Percentiles rank a stretch among this genome's conserved stretches.
These are phyloP conservation scores for Ceratocystis cacaofunesta DNA, from an alignment of 2,329 filamentous ascomycete genomes.

Conservation along the genomic window DNA sequence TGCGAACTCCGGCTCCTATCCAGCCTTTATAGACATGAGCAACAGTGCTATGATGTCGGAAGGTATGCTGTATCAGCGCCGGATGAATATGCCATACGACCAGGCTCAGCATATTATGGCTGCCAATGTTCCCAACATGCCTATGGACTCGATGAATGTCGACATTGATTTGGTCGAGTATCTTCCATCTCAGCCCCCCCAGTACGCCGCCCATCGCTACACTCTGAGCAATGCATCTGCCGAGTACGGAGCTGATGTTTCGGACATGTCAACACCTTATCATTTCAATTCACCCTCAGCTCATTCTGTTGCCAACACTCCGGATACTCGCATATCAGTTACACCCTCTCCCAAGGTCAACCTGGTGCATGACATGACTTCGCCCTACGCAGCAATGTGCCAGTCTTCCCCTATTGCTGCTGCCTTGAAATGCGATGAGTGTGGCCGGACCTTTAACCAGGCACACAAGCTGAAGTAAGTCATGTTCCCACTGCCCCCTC, in stretches of 20 bases:
- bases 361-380: slow-evolving; percentile 26
- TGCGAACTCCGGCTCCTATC: not conserved
- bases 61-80: slow-evolving; percentile 11
- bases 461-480: slow-evolving; percentile 44
- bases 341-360: slow-evolving; percentile 30
- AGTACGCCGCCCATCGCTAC: slow-evolving; percentile 6
- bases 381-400: slow-evolving; percentile 21
- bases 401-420: slow-evolving; percentile 15
- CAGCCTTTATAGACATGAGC: slow-evolving; percentile 10
- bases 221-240: slow-evolving; percentile 17
- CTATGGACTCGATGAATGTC: not conserved
- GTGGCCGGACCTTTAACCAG: slow-evolving; percentile 37
- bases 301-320: slow-evolving; percentile 31
- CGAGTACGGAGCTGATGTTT: slow-evolving; percentile 22
- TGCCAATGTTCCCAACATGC: slow-evolving; percentile 4
- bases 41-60: slow-evolving; percentile 8
- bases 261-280: slow-evolving; percentile 31
- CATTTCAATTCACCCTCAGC: slow-evolving; percentile 22
- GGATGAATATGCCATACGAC: slow-evolving; percentile 4
- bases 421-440: slow-evolving; percentile 29
- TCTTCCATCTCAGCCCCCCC: slow-evolving; percentile 1
- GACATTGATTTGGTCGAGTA: slow-evolving; percentile 17
- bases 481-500: not conserved
- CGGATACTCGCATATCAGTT: slow-evolving; percentile 31
- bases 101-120: slow-evolving; percentile 6